These are phyloP conservation scores for Monosporozyma yasuniensis DNA, from an alignment of 805 yeast species.

Conservation along the genomic window DNA sequence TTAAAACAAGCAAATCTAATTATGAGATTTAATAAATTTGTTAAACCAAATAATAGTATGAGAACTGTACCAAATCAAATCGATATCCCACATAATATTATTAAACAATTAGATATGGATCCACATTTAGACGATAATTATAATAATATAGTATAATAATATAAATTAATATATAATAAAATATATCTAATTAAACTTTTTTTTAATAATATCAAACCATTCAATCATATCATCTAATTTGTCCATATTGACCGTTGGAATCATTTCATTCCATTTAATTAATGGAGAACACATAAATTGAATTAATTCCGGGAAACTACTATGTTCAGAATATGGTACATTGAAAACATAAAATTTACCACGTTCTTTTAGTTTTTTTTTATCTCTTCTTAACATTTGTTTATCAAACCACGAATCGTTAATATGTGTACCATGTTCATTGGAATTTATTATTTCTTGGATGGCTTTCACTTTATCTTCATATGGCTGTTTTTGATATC, in stretches of 20 bases:
- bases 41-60: slow-evolving; percentile 19
- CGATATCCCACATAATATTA: slow-evolving; percentile 19
- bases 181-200: neutral
- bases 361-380: slow-evolving; percentile 19
- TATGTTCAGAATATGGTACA: slow-evolving; percentile 91
- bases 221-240: slow-evolving; percentile 23
- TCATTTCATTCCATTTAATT: slow-evolving; percentile 42
- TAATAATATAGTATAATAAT: neutral
- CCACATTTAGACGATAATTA: neutral
- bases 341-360: slow-evolving; percentile 41
- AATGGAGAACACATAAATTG: slow-evolving; percentile 44
- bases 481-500: neutral
- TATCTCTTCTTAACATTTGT: slow-evolving; percentile 14
- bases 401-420: slow-evolving; percentile 16
- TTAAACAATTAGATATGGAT: slow-evolving; percentile 11
- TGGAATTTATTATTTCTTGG: slow-evolving; percentile 5
- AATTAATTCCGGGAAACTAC: slow-evolving; percentile 74
- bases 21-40: slow-evolving; percentile 23
- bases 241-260: slow-evolving; percentile 63
- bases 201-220: slow-evolving; percentile 26
- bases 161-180: neutral
- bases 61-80: slow-evolving; percentile 23
- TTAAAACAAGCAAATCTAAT: slow-evolving; percentile 22
- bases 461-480: slow-evolving; percentile 9
- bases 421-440: slow-evolving; percentile 3